Evolutionary conservation across 176 grass and related monocot species (phyloP).

Genomic region (Rhipidocladum racemiflorum): DNA sequence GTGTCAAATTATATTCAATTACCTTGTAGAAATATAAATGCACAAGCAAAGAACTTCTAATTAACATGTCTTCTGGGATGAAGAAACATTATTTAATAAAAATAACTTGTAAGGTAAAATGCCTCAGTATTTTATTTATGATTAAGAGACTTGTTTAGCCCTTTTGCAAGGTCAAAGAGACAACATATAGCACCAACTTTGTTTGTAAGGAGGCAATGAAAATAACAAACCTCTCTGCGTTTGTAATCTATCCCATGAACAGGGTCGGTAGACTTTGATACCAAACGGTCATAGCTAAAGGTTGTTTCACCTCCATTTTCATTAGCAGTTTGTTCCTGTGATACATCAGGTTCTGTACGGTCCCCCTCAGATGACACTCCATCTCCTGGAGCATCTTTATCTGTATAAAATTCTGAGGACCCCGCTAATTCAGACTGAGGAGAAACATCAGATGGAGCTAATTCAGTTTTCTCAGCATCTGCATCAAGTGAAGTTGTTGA

Average conservation of each 20-base stretch:
- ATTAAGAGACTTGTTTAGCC: neutral
- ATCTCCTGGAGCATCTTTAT: constrained; percentile 53
- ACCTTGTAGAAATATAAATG: constrained; percentile 4
- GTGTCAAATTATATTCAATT: neutral
- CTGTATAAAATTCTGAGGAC: constrained; percentile 29
- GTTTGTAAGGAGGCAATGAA: neutral
- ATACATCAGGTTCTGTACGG: constrained; percentile 52
- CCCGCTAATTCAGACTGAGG: constrained; percentile 22
- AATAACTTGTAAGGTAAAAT: neutral
- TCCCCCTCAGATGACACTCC: constrained; percentile 22
- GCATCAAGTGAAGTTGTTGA: constrained; percentile 29
- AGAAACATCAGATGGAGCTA: constrained; percentile 18
- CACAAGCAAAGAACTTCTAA: neutral
- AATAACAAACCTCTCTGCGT: constrained; percentile 80
- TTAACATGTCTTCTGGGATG: neutral
- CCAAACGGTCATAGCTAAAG: constrained; percentile 83
- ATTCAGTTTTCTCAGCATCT: constrained; percentile 44
- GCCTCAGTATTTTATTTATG: neutral
- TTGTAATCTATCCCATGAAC: constrained; percentile 82
- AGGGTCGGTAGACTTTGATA: constrained; percentile 76
- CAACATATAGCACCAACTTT: neutral
- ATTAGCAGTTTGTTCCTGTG: constrained; percentile 56
- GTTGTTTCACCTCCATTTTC: constrained; percentile 67
- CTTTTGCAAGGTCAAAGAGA: neutral
- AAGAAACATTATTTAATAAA: constrained; percentile 1